Evolutionary conservation across 495 filamentous ascomycete genomes (phyloP), one percentile per base, ranked within the genome.

Genomic region (Hypoxylon rickii): DNA sequence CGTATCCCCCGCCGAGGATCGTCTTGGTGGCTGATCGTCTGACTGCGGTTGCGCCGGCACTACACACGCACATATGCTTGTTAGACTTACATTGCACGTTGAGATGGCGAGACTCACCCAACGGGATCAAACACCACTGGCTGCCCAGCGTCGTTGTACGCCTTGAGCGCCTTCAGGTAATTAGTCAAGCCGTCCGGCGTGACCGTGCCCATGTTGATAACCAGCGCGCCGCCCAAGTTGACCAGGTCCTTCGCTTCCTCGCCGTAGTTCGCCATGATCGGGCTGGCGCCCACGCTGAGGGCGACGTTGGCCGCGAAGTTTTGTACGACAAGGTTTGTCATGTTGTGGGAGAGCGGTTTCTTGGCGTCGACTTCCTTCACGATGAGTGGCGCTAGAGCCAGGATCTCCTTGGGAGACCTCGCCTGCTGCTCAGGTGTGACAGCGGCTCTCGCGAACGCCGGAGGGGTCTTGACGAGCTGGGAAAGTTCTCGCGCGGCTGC

Each of bases 121-220:
- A 98, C 94, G 0, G 94, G 94, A 70, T 98, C 94, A 44, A 92
- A 88, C 1, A 97, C 74, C 0, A 96, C 84, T 0, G 90, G 89
- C 22, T 86, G 84, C 1, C 86, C 85, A 17, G 72, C 79, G 10
- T 70, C 71, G 63, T 96, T 97, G 75, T 97, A 96, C 5, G 90
- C 90, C 37, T 71, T 76, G n/a, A 84, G 55, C 0, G 76, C 72
- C 54, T 78, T 72, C 7, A 72, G 34, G 64, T 92, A 91, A 64
- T 89, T 89, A 5, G 73, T 53, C 6, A 92, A 66, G 41, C 84
- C 85, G 3, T 88, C 86, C 2, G 87, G 82, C 7, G 84, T 89
- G 20, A 93, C 80, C 1, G 90, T 96, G 16, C 94, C 94, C 90
- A 97, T 96, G 70, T 98, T 98, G 62, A 98, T 84, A 11, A 98